These are phyloP conservation scores for Neonectria ditissima DNA, from an alignment of 2,329 filamentous ascomycete species.

Conservation along the genomic window DNA sequence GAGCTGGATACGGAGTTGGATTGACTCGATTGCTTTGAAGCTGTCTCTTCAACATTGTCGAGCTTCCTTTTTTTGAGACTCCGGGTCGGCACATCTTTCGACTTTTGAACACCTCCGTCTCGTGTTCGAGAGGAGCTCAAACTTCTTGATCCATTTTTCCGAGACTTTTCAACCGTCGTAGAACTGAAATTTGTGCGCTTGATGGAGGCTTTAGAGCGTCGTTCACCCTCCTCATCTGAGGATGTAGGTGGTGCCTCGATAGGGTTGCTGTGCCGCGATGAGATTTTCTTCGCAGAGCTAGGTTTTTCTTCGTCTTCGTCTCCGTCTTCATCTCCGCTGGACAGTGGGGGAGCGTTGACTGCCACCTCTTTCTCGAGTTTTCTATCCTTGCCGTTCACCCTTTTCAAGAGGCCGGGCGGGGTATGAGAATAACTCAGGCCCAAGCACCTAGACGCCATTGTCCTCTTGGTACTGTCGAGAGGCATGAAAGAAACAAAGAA, in stretches of 20 bases:
- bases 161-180: conserved; percentile 9
- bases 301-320: conserved; percentile 24
- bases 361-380: conserved; percentile 30
- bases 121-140: conserved; percentile 13
- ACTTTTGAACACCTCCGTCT: neutral
- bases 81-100: conserved; percentile 15
- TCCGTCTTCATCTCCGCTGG: conserved; percentile 45
- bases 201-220: conserved; percentile 47
- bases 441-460: conserved; percentile 16
- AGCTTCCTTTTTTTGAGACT: conserved; percentile 35
- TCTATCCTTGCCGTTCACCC: conserved; percentile 5
- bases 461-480: neutral
- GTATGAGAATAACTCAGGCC: conserved; percentile 37
- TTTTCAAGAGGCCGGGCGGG: conserved; percentile 34
- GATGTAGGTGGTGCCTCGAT: conserved; percentile 7
- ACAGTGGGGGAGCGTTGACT: conserved; percentile 44
- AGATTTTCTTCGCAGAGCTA: neutral
- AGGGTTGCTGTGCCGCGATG: neutral
- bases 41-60: neutral
- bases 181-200: conserved; percentile 48
- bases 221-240: conserved; percentile 45
- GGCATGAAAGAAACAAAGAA: neutral
- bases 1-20: conserved; percentile 28
- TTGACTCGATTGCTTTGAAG: conserved; percentile 3
- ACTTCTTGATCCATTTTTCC: conserved; percentile 17